These are phyloP conservation scores for Schoenoplectus tabernaemontani DNA, from an alignment of 202 grass and related monocot genomes.

Conservation along the genomic window DNA sequence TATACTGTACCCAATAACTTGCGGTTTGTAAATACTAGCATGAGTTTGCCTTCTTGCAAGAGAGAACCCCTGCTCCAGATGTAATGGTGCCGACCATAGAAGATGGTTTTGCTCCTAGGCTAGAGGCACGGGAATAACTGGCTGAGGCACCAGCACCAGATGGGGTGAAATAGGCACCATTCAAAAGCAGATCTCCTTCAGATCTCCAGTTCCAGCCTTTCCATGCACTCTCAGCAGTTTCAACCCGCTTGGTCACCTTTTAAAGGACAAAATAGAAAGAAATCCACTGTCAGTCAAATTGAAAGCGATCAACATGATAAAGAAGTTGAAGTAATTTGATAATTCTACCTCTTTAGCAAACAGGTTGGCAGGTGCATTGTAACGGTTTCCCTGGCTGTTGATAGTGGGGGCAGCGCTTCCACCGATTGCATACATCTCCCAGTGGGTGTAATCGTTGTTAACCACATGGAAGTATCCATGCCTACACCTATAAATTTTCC, in stretches of 20 bases:
- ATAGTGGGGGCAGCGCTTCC: conserved; percentile 34
- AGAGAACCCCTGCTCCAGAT: conserved; percentile 27
- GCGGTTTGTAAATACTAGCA: conserved; percentile 19
- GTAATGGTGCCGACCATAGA: conserved; percentile 31
- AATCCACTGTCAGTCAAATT: not conserved
- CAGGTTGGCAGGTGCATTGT: conserved; percentile 18
- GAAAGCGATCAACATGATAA: not conserved
- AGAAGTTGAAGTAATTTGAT: not conserved
- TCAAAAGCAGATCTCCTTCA: conserved; percentile 31
- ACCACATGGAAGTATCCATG: conserved; percentile 39
- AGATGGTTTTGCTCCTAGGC: conserved; percentile 32
- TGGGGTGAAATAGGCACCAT: conserved; percentile 31
- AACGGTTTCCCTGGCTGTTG: conserved; percentile 42
- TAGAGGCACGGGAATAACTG: conserved; percentile 30
- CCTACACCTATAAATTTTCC: conserved; percentile 27
- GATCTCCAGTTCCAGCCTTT: conserved; percentile 38
- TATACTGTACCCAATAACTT: conserved; percentile 18
- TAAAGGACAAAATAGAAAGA: not conserved
- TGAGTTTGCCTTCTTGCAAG: conserved; percentile 15
- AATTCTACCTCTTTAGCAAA: conserved; percentile 34
- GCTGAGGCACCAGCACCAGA: conserved; percentile 32
- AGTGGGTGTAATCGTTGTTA: conserved; percentile 36
- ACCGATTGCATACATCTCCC: conserved; percentile 40
- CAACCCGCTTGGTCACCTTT: conserved; percentile 32
- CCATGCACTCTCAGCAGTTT: conserved; percentile 3